phyloP scores from a whole-genome alignment of 345 rosid genomes.

The Populus pruinosa region DNA sequence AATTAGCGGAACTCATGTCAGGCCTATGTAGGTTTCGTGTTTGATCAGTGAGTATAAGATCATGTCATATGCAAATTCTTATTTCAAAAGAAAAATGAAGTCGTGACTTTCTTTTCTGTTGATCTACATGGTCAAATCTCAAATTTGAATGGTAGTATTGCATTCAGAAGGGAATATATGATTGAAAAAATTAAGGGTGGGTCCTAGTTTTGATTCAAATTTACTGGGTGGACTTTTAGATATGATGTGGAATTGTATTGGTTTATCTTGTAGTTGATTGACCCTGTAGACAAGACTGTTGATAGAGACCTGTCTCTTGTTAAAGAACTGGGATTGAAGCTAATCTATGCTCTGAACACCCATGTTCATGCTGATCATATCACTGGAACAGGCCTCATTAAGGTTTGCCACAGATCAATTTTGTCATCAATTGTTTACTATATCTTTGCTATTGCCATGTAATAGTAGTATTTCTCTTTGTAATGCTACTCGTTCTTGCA shows the following conservation, averaged over 20 bases:
- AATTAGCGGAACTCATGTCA: no score
- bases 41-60: no score
- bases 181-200: no score
- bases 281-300: constrained; percentile 85
- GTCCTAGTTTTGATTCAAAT: no score
- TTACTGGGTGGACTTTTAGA: no score
- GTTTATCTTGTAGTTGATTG: constrained; percentile 59
- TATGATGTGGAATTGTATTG: neutral
- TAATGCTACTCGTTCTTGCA: constrained; percentile 22
- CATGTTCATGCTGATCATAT: constrained; percentile 99
- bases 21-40: no score
- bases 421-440: neutral
- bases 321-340: constrained; percentile 71
- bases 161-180: no score
- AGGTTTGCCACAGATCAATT: constrained; percentile 37
- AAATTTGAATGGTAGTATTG: no score
- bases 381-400: constrained; percentile 82
- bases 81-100: no score
- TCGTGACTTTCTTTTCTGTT: no score
- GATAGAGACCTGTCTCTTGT: constrained; percentile 76
- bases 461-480: neutral
- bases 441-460: neutral
- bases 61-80: no score
- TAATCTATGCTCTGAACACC: constrained; percentile 79
- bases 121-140: no score